Percentiles rank a stretch among this genome's conserved stretches.
Conservation (phyloP, 768 basidiomycete genomes). For the Coprinopsis cinerea region DNA sequence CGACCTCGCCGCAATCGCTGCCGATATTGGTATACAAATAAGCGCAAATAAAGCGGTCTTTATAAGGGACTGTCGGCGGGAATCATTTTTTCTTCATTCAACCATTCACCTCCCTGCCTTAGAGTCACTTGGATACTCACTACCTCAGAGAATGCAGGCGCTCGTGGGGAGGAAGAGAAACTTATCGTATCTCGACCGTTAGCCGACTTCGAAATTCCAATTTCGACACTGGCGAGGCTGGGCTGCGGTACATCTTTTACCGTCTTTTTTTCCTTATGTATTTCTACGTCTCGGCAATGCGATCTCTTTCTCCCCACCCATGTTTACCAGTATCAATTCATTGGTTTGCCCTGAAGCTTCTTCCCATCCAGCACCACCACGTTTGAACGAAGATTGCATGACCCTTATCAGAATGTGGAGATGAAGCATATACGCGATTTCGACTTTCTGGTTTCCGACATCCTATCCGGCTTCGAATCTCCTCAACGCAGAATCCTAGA, state of each 20-base stretch:
- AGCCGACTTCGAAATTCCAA: neutral
- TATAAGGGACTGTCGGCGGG: constrained; percentile 21
- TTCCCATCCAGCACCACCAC: too few species aligned
- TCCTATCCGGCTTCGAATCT: too few species aligned
- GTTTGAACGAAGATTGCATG: too few species aligned
- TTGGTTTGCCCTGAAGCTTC: constrained; percentile 15
- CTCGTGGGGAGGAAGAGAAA: constrained; percentile 63
- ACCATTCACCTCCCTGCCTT: constrained; percentile 46
- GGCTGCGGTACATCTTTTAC: neutral
- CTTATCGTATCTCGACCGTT: constrained; percentile 11
- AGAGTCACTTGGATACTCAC: constrained; percentile 63
- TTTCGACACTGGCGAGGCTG: neutral
- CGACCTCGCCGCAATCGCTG: neutral
- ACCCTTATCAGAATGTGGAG: too few species aligned
- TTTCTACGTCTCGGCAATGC: neutral
- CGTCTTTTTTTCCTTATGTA: neutral
- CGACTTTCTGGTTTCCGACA: too few species aligned
- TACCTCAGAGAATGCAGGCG: constrained; percentile 49
- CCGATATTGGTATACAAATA: constrained; percentile 27
- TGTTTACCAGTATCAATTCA: neutral
- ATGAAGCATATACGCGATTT: too few species aligned
- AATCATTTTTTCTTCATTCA: constrained; percentile 4
- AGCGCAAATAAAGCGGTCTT: constrained; percentile 26
- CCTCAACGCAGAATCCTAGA: too few species aligned
- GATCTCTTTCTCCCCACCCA: neutral